Evolutionary conservation across 1,139 yeast species (phyloP), one percentile per base, ranked within the genome.

Genomic region (Pichia sorboxylosa): DNA sequence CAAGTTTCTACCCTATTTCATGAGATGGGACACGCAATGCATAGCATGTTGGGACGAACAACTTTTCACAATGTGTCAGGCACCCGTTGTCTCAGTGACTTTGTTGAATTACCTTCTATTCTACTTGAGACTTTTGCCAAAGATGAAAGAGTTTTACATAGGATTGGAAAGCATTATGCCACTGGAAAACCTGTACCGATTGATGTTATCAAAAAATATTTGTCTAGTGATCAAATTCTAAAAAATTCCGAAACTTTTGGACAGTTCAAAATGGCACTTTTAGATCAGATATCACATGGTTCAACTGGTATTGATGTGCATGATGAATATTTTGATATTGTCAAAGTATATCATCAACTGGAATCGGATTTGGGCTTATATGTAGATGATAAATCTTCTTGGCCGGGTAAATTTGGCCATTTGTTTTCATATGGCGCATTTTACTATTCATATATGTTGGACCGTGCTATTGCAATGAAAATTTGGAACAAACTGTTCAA

Each of bases 1-100:
- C 97, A 92, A 49, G 87, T 90, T 5, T 94, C 87, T 48, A 90
- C 98, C 0, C 59, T 90, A 22, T 90, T 92, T 60, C 99, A 90
- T 56, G 99, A 90, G 56, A 85, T 90, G 94, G 99, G 99, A 1
- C 99, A 90, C 57, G 98, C 98, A 2, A 81, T 90, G 74, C 98
- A 90, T 54, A 84, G 96, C 6, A 87, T 90, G 96, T 61, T 90
- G 19, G 98, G 97, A 0, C 66, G 90, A 40, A 90, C 98, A 0
- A 68, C 76, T 29, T 60, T 90, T 31, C 98, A 92, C 51, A 92
- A 87, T 51, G 78, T 90, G 13, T 78, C 93, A 17, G 98, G 99
- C 2, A 90, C 98, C 0, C 65, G 99, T 39, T 90, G 97, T 51
- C 82, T 85, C 6, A 84, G 98, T 0, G 98, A 90, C 54, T 90